Evolutionary conservation across 352 stramenopile species (phyloP), one percentile per base, ranked within the genome.

Genomic region (Plasmopara muralis): DNA sequence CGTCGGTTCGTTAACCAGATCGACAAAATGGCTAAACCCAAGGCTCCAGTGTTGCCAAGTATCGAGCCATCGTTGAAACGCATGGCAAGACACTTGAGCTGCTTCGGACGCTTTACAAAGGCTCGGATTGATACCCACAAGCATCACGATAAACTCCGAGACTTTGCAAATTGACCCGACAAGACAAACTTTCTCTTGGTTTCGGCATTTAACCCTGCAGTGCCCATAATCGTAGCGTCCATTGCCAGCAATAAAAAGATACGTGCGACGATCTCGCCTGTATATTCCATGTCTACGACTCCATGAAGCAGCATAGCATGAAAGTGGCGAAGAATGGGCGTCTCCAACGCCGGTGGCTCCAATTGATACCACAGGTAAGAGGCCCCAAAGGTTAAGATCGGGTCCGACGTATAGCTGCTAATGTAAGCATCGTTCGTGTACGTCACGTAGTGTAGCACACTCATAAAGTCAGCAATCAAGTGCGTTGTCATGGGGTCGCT

Each of bases 341-440:
- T 18, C n/a, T 42, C 40, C 46, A 52, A 33, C 12, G 25, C 47
- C 8, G 34, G 14, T 9, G 18, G 25, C 0, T 48, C 20, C 20
- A 25, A 5, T 10, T 52, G 18, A 28, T 68, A 56, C 63, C 64
- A 73, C 14, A 77, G 6, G 7, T 25, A 34, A 2, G 60, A 43
- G 6, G 68, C 68, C 4, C 50, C 68, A 30, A 73, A 71, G 18
- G 64, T 29, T 43, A 73, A 5, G 8, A 73, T 13, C 34, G 39
- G 13, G 6, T 55, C 12, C 68, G 28, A 14, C 20, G 20, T 25
- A 25, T 25, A 3, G 20, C 20, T 25, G 20, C 1, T 25, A 25
- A 25, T 3, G 20, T 57, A 14, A 4, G 41, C 38, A 14, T 70
- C 54, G 14, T 59, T 45, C 18, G 30, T 53, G 34, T 43, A 57